A percentile compares a stretch with the other conserved stretches of the same genome.
Evolutionary conservation across 768 basidiomycete genomes (phyloP).

Genomic region (Mycena galericulata): DNA sequence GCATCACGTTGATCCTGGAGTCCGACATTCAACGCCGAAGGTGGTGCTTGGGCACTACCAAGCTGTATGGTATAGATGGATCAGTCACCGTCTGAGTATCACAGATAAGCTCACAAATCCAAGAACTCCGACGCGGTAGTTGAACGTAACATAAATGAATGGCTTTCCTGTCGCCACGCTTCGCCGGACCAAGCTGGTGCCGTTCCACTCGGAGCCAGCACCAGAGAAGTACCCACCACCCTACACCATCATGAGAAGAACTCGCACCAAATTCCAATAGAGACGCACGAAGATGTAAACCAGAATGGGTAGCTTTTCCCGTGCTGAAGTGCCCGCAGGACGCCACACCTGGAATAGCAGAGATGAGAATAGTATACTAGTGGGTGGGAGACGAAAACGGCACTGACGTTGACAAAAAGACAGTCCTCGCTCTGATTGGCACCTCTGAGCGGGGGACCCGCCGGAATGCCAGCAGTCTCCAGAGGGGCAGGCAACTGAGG

Average conservation of each 20-base stretch:
- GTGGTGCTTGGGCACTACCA: too few species aligned
- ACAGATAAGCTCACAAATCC: too few species aligned
- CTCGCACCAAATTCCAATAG: too few species aligned
- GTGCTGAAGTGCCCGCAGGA: background rate
- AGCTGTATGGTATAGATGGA: too few species aligned
- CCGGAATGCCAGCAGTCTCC: background rate
- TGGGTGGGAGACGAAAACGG: background rate
- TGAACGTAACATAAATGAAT: background rate
- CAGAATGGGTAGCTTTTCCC: too few species aligned
- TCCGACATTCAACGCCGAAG: too few species aligned
- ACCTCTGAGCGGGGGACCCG: slow-evolving; percentile 7
- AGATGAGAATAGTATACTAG: too few species aligned
- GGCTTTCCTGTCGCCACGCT: background rate
- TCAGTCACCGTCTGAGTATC: too few species aligned
- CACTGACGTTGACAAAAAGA: too few species aligned
- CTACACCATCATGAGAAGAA: background rate
- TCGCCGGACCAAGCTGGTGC: background rate
- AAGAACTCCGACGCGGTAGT: too few species aligned
- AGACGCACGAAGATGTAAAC: too few species aligned
- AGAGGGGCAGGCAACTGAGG: background rate
- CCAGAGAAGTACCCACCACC: background rate
- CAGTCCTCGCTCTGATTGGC: slow-evolving; percentile 15
- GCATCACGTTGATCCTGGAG: slow-evolving; percentile 15
- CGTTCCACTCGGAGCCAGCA: slow-evolving; percentile 2
- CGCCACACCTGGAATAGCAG: background rate